A percentile compares a stretch with the other conserved stretches of the same genome.
Conservation (phyloP, 139 green algal species). For the Haematococcus sp. region DNA sequence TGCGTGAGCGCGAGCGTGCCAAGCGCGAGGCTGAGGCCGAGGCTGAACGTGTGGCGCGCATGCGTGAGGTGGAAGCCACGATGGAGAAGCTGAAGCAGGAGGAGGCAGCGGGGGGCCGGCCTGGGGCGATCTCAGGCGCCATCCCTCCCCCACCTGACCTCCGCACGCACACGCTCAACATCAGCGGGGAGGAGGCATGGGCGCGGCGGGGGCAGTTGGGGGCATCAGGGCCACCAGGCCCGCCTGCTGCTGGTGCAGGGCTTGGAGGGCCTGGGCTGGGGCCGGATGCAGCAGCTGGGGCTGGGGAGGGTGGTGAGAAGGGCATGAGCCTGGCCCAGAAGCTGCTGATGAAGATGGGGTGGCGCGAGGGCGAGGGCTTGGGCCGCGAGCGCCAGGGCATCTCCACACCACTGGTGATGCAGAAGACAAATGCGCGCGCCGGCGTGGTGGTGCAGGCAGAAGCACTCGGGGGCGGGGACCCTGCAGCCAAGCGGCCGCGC, state of each 20-base stretch:
- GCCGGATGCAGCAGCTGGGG: constrained; percentile 7
- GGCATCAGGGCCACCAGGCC: not conserved
- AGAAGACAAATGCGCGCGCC: constrained; percentile 66
- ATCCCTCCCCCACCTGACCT: not conserved
- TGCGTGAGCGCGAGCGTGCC: constrained; percentile 26
- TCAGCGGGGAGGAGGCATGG: constrained; percentile 62
- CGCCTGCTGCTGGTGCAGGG: not conserved
- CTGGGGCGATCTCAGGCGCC: not conserved
- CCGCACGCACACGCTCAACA: constrained; percentile 16
- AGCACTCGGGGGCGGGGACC: not conserved
- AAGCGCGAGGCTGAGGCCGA: constrained; percentile 70
- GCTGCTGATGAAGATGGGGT: constrained; percentile 97
- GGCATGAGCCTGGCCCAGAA: constrained; percentile 74
- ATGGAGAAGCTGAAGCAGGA: constrained; percentile 15
- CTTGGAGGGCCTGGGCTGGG: not conserved
- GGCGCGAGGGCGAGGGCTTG: constrained; percentile 75
- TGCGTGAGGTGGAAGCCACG: constrained; percentile 55
- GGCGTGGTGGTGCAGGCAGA: constrained; percentile 77
- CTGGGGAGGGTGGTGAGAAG: constrained; percentile 24
- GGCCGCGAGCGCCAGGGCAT: constrained; percentile 76
- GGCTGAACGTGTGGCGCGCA: constrained; percentile 60
- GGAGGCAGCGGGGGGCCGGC: constrained; percentile 12
- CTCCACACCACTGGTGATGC: constrained; percentile 75
- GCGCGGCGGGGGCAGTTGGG: constrained; percentile 16
- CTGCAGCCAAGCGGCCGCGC: constrained; percentile 23